Evolutionary conservation across 257 asterid species (phyloP).

Genomic region (Solanum peruvianum): DNA sequence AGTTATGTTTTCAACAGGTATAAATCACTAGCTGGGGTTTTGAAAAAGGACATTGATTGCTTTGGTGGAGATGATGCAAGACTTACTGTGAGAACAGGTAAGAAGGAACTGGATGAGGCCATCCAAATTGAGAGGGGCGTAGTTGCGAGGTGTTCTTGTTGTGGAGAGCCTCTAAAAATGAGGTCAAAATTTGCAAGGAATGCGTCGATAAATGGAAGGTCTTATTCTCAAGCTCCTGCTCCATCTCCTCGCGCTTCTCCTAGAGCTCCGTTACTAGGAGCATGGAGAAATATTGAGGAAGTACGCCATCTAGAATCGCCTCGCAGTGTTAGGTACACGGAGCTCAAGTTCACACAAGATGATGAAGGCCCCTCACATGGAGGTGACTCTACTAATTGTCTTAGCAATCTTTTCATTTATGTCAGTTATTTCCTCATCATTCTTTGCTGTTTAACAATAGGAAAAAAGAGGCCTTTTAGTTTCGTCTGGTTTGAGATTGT

Average conservation of each 20-base stretch:
- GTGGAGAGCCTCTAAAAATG: slow-evolving; percentile 54
- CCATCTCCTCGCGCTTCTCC: slow-evolving; percentile 40
- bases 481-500: background rate
- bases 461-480: background rate
- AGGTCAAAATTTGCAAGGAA: slow-evolving; percentile 24
- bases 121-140: slow-evolving; percentile 20
- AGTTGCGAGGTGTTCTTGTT: slow-evolving; percentile 51
- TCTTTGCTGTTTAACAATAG: background rate
- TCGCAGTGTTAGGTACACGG: slow-evolving; percentile 29
- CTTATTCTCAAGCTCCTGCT: slow-evolving; percentile 19
- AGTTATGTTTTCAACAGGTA: slow-evolving; percentile 2
- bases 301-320: slow-evolving; percentile 30
- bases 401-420: background rate
- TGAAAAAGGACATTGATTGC: slow-evolving; percentile 47
- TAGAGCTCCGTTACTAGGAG: slow-evolving; percentile 29
- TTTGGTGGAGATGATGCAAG: slow-evolving; percentile 23
- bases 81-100: slow-evolving; percentile 8
- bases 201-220: slow-evolving; percentile 28
- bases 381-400: background rate
- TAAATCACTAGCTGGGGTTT: slow-evolving; percentile 51
- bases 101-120: slow-evolving; percentile 29
- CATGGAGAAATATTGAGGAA: slow-evolving; percentile 31
- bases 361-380: slow-evolving; percentile 25
- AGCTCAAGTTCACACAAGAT: slow-evolving; percentile 43
- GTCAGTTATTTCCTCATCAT: background rate